Evolutionary conservation across 2,329 filamentous ascomycete species (phyloP), one percentile per base, ranked within the genome.

Genomic region (Byssoonygena ceratinophila): DNA sequence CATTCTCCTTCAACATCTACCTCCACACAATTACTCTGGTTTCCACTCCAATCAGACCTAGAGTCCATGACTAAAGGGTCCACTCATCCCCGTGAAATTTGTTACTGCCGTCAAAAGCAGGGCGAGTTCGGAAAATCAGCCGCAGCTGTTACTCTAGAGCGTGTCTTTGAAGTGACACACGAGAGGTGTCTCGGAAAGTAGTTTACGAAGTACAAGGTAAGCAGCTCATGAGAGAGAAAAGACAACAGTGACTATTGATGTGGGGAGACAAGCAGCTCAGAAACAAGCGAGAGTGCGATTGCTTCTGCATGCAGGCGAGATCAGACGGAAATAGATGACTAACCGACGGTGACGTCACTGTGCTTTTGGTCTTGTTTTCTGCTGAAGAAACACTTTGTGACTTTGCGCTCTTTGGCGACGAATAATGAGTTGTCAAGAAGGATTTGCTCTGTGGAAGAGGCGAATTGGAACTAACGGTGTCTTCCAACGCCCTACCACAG

Each of bases 61-160:
- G 39, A n/a, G 20, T 51, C 49, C 49, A 51, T 51, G n/a, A 11
- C n/a, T 11, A 40, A 40, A 22, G 4, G 34, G 34, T 14, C 34
- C 34, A 37, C 14, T 37, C 14, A 37, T 18, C n/a, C 5, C 34
- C 34, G 2, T 4, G 4, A 5, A 18, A 16, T 18, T 4, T 5
- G 4, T 4, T 16, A 37, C 9, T 37, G 2, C 18, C 4, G 4
- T n/a, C 4, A 5, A 37, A 9, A 40, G 7, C 22, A 23, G 11
- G n/a, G 3, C 5, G 18, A 4, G 7, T 11, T 22, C 9, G 4
- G 23, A 18, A 23, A 23, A 40, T 23, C 37, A 40, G 37, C 18
- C 37, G 37, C 37, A 18, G 37, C 18, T 22, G 37, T 12, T n/a
- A 40, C 37, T 4, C 14, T 36, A 12, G 4, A 36, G 32, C 32